Percentiles rank a stretch among this genome's conserved stretches.
phyloP scores from a whole-genome alignment of 202 grass and related monocot genomes.

The Musa balbisiana region DNA sequence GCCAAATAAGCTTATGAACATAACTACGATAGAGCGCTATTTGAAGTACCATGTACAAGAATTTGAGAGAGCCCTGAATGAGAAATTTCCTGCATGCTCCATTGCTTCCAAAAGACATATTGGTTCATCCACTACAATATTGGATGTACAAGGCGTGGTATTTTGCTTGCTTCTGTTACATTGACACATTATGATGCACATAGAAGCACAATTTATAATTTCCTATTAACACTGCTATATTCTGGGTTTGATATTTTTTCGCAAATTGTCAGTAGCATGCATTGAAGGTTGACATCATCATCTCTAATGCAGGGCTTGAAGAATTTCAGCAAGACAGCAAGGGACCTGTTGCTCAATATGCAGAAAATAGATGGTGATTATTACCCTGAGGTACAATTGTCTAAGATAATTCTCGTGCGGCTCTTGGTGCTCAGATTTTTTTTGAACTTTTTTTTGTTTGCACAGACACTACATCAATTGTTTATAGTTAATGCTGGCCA shows the following conservation, averaged over 20 bases:
- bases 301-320: constrained; percentile 56
- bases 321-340: constrained; percentile 92
- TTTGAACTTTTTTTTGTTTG: constrained; percentile 6
- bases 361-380: constrained; percentile 98
- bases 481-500: constrained; percentile 76
- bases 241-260: neutral
- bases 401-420: neutral
- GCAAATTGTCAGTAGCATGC: neutral
- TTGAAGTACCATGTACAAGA: constrained; percentile 89
- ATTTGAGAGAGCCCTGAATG: constrained; percentile 78
- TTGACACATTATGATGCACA: neutral
- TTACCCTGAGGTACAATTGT: constrained; percentile 69
- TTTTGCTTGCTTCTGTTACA: constrained; percentile 16
- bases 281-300: neutral
- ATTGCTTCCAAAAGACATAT: constrained; percentile 82
- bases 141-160: constrained; percentile 99
- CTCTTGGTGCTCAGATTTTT: neutral
- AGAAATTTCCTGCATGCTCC: constrained; percentile 88
- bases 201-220: neutral
- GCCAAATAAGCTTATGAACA: constrained; percentile 74
- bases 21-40: constrained; percentile 84
- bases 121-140: constrained; percentile 79
- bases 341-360: constrained; percentile 82
- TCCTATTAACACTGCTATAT: neutral
- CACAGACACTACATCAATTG: constrained; percentile 96